These are phyloP conservation scores for Entomortierella parvispora DNA, from an alignment of 192 early-diverging fungal genomes.

Conservation along the genomic window DNA sequence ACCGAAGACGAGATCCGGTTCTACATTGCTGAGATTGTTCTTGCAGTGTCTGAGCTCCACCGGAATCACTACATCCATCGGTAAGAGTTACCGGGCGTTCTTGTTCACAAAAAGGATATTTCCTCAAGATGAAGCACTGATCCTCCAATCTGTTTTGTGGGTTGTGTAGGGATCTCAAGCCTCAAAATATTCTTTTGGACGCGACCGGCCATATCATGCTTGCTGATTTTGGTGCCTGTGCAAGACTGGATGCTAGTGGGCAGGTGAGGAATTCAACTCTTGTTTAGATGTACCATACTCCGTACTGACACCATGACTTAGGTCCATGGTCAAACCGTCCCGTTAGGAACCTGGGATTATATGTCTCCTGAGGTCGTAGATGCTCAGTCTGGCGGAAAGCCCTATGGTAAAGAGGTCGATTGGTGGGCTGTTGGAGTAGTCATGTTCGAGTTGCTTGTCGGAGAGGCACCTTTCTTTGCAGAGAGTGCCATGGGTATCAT, in stretches of 20 bases:
- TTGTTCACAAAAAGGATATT: background rate
- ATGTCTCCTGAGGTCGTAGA: constrained; percentile 96
- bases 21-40: constrained; percentile 75
- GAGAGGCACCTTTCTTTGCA: constrained; percentile 89
- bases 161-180: constrained; percentile 69
- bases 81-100: constrained; percentile 20
- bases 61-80: constrained; percentile 73
- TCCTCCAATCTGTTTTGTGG: background rate
- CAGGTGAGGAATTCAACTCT: constrained; percentile 38
- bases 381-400: constrained; percentile 77
- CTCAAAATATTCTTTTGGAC: constrained; percentile 77
- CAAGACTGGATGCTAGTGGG: constrained; percentile 34
- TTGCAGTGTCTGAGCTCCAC: constrained; percentile 79
- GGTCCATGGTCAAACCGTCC: constrained; percentile 66
- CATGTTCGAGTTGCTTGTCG: constrained; percentile 86
- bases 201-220: constrained; percentile 76
- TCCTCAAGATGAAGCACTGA: background rate
- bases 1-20: constrained; percentile 74
- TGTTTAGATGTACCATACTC: too few relatives aligned
- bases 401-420: constrained; percentile 83
- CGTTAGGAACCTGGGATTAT: constrained; percentile 86
- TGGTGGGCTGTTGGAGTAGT: constrained; percentile 92
- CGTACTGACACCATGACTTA: too few relatives aligned
- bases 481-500: constrained; percentile 89
- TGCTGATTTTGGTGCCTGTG: constrained; percentile 75